Conservation (phyloP, 352 stramenopile genomes). For the Pythium phragmitis region DNA sequence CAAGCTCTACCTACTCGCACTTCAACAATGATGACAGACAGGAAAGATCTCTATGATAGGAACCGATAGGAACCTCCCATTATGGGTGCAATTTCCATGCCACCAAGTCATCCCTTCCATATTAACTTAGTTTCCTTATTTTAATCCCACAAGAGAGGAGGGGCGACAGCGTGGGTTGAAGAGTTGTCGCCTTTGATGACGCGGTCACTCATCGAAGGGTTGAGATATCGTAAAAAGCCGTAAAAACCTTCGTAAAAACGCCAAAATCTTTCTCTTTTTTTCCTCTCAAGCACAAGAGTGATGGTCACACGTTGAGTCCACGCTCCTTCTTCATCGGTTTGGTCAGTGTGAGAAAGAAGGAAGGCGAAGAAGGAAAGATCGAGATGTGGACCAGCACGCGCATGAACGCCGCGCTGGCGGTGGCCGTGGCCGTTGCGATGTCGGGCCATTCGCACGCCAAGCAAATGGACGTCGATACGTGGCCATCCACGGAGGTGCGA, state of each 20-base stretch:
- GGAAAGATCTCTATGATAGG: conserved; percentile 13
- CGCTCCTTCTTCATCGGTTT: conserved; percentile 8
- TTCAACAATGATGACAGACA: conserved; percentile 33
- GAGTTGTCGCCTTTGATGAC: too few relatives aligned
- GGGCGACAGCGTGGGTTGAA: conserved; percentile 9
- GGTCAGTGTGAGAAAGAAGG: conserved; percentile 14
- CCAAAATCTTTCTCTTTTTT: conserved; percentile 28
- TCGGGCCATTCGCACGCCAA: conserved; percentile 30
- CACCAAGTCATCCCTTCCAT: conserved; percentile 19
- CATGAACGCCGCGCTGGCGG: conserved; percentile 16
- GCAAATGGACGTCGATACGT: conserved; percentile 79
- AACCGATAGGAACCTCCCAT: conserved; percentile 12
- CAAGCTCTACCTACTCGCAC: conserved; percentile 73
- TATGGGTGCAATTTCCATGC: conserved; percentile 2
- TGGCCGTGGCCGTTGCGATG: conserved; percentile 22
- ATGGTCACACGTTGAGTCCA: conserved; percentile 22
- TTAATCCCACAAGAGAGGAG: background rate
- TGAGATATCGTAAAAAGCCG: conserved; percentile 5
- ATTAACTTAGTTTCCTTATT: background rate
- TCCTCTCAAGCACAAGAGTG: conserved; percentile 13
- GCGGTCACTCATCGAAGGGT: conserved; percentile 1
- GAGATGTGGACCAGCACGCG: conserved; percentile 25
- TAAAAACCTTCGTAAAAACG: conserved; percentile 24
- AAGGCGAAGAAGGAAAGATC: background rate
- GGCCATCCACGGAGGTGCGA: conserved; percentile 76